Evolutionary conservation across 805 yeast genomes (phyloP).

Genomic region (Tetrapisispora arboricola): DNA sequence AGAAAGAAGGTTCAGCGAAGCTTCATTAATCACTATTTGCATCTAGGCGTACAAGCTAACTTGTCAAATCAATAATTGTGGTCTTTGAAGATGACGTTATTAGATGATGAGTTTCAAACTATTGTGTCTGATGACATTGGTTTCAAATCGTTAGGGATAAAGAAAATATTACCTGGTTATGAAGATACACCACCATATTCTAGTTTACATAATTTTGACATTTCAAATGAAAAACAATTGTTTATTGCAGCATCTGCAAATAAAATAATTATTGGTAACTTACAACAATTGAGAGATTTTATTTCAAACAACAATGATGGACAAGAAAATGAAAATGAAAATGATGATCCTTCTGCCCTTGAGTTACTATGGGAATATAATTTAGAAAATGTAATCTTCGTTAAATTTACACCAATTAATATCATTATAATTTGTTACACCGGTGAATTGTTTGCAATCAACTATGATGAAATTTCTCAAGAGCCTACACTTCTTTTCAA

Average conservation of each 20-base stretch:
- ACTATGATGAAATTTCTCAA: constrained; percentile 4
- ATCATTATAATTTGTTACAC: constrained; percentile 23
- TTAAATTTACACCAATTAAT: constrained; percentile 28
- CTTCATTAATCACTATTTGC: too few species aligned
- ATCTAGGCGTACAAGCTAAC: too few species aligned
- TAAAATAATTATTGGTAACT: constrained; percentile 29
- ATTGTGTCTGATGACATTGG: constrained; percentile 35
- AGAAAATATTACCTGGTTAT: constrained; percentile 29
- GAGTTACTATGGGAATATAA: constrained; percentile 10
- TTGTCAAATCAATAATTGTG: too few species aligned
- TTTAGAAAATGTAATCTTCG: constrained; percentile 21
- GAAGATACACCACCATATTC: constrained; percentile 31
- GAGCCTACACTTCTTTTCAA: neutral
- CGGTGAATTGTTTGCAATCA: constrained; percentile 13
- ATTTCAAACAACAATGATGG: constrained; percentile 16
- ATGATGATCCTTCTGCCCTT: constrained; percentile 1
- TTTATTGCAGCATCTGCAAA: constrained; percentile 33
- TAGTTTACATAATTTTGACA: constrained; percentile 30
- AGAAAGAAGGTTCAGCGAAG: too few species aligned
- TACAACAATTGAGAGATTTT: constrained; percentile 27
- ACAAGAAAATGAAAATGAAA: constrained; percentile 4
- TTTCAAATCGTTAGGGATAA: constrained; percentile 31
- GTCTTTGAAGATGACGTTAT: constrained; percentile 12
- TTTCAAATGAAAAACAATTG: constrained; percentile 25
- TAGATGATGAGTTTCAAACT: constrained; percentile 19